Conservation (phyloP, 345 rosid species). For the Hypericum perforatum region DNA sequence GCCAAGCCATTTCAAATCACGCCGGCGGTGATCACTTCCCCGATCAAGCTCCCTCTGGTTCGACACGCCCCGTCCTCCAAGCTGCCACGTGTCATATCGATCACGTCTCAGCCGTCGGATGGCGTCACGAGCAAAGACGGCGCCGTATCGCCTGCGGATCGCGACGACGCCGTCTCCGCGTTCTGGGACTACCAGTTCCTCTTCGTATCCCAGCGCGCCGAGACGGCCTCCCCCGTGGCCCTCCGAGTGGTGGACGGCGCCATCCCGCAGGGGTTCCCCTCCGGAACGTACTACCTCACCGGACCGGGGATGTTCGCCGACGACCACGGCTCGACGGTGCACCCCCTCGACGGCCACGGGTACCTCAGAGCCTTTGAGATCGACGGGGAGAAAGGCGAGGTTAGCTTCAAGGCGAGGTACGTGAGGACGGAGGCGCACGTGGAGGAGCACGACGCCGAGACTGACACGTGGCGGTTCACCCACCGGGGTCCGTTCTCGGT, state of each 20-base stretch:
- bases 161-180: conserved; percentile 44
- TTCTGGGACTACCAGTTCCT: conserved; percentile 85
- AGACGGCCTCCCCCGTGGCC: conserved; percentile 38
- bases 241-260: conserved; percentile 46
- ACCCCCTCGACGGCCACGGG: conserved; percentile 88
- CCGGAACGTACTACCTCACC: conserved; percentile 71
- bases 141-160: background rate
- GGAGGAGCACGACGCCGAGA: conserved; percentile 62
- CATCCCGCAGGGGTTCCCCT: conserved; percentile 59
- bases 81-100: conserved; percentile 39
- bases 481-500: conserved; percentile 85
- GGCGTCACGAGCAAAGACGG: conserved; percentile 5
- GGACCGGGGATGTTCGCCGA: conserved; percentile 84
- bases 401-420: conserved; percentile 66
- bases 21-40: conserved; percentile 31
- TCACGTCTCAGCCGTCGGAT: conserved; percentile 25
- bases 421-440: conserved; percentile 72
- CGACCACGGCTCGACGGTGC: conserved; percentile 87
- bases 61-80: conserved; percentile 21
- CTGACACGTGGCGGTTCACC: conserved; percentile 70
- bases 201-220: conserved; percentile 64
- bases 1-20: conserved; percentile 20
- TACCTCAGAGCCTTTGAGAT: conserved; percentile 65
- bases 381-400: conserved; percentile 31
- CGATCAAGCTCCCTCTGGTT: conserved; percentile 17